Evolutionary conservation across 2,329 filamentous ascomycete species (phyloP), one percentile per base, ranked within the genome.

Genomic region (Thielaviopsis punctulata): DNA sequence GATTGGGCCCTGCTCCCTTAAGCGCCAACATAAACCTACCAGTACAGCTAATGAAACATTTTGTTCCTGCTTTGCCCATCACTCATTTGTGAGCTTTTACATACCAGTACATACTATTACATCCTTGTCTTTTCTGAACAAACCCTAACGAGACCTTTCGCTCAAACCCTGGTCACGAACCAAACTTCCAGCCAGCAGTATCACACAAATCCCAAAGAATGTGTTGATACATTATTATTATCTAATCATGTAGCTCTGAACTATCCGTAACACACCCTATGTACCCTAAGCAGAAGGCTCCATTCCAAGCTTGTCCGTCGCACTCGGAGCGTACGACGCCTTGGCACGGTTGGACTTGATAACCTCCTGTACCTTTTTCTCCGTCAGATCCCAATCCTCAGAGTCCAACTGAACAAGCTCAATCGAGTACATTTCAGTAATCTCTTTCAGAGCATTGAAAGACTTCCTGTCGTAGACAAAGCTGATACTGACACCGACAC

Each of bases 401-500:
- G 86, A 86, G 58, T 88, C 80, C 48, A 98, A 77, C 58, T 82
- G 81, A 46, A 86, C 80, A 55, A 95, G 78, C 59, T 88, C 79
- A 45, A 92, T 88, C 53, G 77, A 75, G 66, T 93, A 95, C 64
- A 84, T 82, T 13, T 75, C 68, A 54, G 85, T 82, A 62, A 96
- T 98, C n/a, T 77, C 69, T 59, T 80, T 79, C 47, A 98, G 76
- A 60, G 86, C 84, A 45, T 77, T 66, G 75, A 81, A 96, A 65
- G 87, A 92, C 59, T 77, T 77, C 63, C 81, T 79, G 68, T 93
- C 88, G 60, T 88, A 86, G 51, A 98, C 86, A 60, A 98, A 95
- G 58, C 84, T 93, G 63, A 98, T 89, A 54, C 86, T 89, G 59
- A 96, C 92, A 62, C 92, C 92, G 30, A 96, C 88, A 65, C 90